Evolutionary conservation across 1,284 basidiomycete species (phyloP), one percentile per base, ranked within the genome.

Genomic region (Cutaneotrichosporon arboriforme): DNA sequence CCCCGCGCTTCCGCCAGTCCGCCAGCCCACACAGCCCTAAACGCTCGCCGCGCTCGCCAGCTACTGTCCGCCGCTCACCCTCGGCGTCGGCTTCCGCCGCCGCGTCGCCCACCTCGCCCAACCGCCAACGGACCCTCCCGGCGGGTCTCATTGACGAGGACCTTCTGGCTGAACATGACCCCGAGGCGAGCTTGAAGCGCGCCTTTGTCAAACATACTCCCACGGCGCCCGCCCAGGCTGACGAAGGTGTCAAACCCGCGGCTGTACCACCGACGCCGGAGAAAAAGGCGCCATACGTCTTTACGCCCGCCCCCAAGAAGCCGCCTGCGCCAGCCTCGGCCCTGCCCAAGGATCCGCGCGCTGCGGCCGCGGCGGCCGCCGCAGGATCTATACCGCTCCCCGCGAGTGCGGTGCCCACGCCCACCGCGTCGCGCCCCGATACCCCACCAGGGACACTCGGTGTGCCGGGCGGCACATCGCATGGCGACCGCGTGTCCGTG

Each of bases 141-240:
- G 50, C 56, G 9, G 57, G 57, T 12, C 58, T 72, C 20, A 69
- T 73, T 12, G 69, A 69, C 53, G 68, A 72, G 31, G 72, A 73
- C 45, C 55, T 75, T 13, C 59, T 73, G 36, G 67, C 67, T 17
- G 65, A 64, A 49, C 59, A 58, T n/a, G 72, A 74, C 52, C 68
- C 72, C 9, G 63, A 63, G 21, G 55, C 60, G 23, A 65, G 66
- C 21, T 60, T 73, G 13, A 73, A 72, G 51, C 65, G 67, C 53
- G 73, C 73, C 18, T 75, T 75, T 46, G 65, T 67, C 45, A 71
- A 72, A 52, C 63, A 40, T 10, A 14, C 15, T 15, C 14, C n/a
- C n/a, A n/a, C 43, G 2, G 49, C 45, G 8, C 14, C 35, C 13
- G 34, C 43, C 38, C 18, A 46, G 8, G 10, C 52, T 7, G 54